phyloP scores from a whole-genome alignment of 306 rosid species.

The Geum urbanum region DNA sequence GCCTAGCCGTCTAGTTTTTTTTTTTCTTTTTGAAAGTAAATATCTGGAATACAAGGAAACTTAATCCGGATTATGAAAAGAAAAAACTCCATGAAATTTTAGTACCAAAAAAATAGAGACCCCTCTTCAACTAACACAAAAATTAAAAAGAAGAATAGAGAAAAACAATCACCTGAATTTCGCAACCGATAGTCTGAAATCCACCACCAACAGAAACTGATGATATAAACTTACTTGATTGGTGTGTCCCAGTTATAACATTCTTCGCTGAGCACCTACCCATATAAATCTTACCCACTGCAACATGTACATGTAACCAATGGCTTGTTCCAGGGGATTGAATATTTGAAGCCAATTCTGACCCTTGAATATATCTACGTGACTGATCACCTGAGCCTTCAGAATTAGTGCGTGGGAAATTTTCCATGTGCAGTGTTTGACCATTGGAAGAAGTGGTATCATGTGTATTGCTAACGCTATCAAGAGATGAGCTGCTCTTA shows the following conservation, averaged over 20 bases:
- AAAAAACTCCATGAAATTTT: not conserved
- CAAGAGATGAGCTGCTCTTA: conserved; percentile 38
- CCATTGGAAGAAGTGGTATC: conserved; percentile 33
- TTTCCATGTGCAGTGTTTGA: conserved; percentile 33
- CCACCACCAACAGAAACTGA: conserved; percentile 61
- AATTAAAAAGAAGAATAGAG: no score
- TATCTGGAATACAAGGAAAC: not conserved
- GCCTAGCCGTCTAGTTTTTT: not conserved
- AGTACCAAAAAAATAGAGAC: not conserved
- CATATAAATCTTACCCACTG: conserved; percentile 43
- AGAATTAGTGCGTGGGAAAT: conserved; percentile 31
- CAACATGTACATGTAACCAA: conserved; percentile 51
- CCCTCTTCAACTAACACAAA: conserved; percentile 13
- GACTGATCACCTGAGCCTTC: conserved; percentile 38
- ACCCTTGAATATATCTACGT: conserved; percentile 28
- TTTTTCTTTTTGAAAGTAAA: not conserved
- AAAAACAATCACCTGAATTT: conserved; percentile 57
- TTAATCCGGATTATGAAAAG: not conserved
- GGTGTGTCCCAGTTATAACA: conserved; percentile 51
- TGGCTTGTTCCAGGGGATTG: conserved; percentile 29
- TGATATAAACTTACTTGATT: conserved; percentile 42
- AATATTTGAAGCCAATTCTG: conserved; percentile 34
- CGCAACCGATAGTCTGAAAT: conserved; percentile 51
- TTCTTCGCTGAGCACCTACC: conserved; percentile 61
- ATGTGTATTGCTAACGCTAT: conserved; percentile 27